These are phyloP conservation scores for Trichoderma sp. DNA, from an alignment of 2,329 filamentous ascomycete genomes.

Conservation along the genomic window DNA sequence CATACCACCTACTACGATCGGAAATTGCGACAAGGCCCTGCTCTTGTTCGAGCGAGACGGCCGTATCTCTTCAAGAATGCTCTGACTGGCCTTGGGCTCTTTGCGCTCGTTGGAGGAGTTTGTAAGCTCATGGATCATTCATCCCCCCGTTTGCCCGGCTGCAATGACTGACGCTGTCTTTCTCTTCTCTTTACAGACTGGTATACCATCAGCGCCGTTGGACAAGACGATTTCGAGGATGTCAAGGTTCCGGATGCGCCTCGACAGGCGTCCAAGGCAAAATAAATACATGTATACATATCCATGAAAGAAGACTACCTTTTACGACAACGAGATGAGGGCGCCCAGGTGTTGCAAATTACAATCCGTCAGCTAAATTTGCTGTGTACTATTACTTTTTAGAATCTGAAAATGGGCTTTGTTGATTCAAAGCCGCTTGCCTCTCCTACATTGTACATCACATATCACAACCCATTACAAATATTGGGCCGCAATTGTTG, in stretches of 20 bases:
- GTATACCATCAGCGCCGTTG: conserved; percentile 75
- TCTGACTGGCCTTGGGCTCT: conserved; percentile 72
- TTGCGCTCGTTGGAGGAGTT: conserved; percentile 74
- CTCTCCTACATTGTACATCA: neutral
- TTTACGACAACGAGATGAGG: neutral
- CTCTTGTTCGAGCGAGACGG: conserved; percentile 85
- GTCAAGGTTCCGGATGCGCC: conserved; percentile 82
- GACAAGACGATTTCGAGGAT: conserved; percentile 96
- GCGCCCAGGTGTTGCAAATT: conserved; percentile 4
- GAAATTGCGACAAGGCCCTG: conserved; percentile 78
- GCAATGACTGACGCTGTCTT: neutral
- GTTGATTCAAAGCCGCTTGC: neutral
- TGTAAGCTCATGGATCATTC: conserved; percentile 64
- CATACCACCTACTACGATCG: conserved; percentile 84
- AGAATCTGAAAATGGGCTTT: neutral
- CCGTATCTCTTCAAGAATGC: conserved; percentile 92
- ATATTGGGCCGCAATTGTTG: neutral
- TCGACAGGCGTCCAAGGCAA: conserved; percentile 42
- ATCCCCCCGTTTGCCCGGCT: neutral
- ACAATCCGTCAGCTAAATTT: neutral
- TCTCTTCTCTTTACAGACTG: conserved; percentile 40
- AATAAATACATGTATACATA: conserved; percentile 23
- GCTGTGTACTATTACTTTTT: conserved; percentile 14
- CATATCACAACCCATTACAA: neutral
- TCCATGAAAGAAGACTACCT: neutral